Conservation (phyloP, 257 asterid genomes). For the Petunia secreta region DNA sequence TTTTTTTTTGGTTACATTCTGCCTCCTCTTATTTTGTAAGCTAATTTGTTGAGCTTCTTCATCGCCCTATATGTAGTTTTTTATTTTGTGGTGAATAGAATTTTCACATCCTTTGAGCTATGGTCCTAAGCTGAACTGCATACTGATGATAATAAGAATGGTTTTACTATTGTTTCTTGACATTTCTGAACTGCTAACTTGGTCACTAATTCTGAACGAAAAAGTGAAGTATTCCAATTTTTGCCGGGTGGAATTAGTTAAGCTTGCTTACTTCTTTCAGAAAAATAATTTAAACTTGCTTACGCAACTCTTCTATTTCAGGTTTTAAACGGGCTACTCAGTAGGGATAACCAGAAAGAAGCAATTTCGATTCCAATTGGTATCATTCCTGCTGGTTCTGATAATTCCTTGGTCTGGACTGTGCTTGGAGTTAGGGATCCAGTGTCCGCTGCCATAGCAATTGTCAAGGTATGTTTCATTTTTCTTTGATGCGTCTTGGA, state of each 20-base stretch:
- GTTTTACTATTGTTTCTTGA: too few relatives aligned
- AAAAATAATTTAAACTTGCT: slow-evolving; percentile 12
- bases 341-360: slow-evolving; percentile 92
- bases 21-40: neutral
- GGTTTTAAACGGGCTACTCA: slow-evolving; percentile 96
- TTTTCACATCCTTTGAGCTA: neutral
- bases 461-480: slow-evolving; percentile 68
- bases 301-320: slow-evolving; percentile 38
- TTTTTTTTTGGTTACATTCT: neutral
- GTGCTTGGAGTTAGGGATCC: slow-evolving; percentile 99
- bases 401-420: slow-evolving; percentile 96
- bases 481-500: neutral
- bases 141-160: neutral
- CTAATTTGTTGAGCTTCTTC: neutral
- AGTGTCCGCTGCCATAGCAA: slow-evolving; percentile 90
- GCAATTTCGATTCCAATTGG: slow-evolving; percentile 97
- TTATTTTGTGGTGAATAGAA: slow-evolving; percentile 2
- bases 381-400: slow-evolving; percentile 99
- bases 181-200: neutral
- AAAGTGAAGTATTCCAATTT: slow-evolving; percentile 5
- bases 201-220: neutral
- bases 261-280: neutral
- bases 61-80: neutral
- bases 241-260: neutral
- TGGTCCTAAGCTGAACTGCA: neutral